Conservation (phyloP, 768 basidiomycete genomes). For the Rhodotorula paludigena region DNA sequence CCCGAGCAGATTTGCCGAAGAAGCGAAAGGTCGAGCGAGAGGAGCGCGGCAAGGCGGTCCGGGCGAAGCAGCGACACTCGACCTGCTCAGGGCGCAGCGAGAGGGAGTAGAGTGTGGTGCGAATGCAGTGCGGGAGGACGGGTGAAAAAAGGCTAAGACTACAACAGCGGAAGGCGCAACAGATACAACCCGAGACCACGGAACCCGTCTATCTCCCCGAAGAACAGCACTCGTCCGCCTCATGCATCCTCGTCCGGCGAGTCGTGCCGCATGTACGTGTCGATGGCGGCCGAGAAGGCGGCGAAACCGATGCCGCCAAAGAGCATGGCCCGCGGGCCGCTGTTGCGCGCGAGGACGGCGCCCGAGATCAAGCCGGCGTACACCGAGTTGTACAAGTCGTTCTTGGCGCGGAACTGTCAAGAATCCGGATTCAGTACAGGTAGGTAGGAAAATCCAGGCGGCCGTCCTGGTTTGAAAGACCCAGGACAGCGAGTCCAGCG, state of each 20-base stretch:
- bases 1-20: too few species aligned
- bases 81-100: too few species aligned
- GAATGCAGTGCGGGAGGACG: background rate
- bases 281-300: constrained; percentile 86
- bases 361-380: constrained; percentile 83
- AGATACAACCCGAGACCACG: background rate
- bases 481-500: background rate
- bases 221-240: background rate
- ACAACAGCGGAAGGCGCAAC: background rate
- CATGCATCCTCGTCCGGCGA: constrained; percentile 28
- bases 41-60: too few species aligned
- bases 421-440: too few species aligned
- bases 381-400: constrained; percentile 87
- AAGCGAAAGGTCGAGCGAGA: too few species aligned
- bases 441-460: too few species aligned
- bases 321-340: constrained; percentile 79
- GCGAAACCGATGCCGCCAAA: constrained; percentile 87
- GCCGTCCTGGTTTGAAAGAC: background rate
- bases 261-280: constrained; percentile 48
- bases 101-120: background rate
- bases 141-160: background rate
- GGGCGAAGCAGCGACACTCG: too few species aligned
- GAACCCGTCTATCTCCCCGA: background rate
- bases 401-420: constrained; percentile 89
- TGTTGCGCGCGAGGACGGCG: constrained; percentile 76